Percentiles rank a stretch among this genome's conserved stretches.
Conservation (phyloP, 768 basidiomycete genomes). For the Boletus barrowsii region DNA sequence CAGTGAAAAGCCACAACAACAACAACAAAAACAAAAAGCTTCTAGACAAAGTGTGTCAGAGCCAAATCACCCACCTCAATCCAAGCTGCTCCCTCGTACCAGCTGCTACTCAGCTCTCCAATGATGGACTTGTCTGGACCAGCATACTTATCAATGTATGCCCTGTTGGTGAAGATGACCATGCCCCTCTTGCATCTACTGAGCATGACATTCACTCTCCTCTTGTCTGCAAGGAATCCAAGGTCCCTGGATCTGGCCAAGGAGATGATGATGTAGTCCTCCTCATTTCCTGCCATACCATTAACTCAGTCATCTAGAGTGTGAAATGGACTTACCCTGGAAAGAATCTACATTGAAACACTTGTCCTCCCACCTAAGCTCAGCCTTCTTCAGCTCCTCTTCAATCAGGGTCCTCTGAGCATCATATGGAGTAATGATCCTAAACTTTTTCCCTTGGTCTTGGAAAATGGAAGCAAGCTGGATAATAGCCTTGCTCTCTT, state of each 20-base stretch:
- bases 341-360: slow-evolving; percentile 79
- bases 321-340: slow-evolving; percentile 52
- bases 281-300: slow-evolving; percentile 67
- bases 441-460: slow-evolving; percentile 44
- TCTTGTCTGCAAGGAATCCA: slow-evolving; percentile 64
- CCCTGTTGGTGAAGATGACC: slow-evolving; percentile 64
- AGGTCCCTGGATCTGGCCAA: slow-evolving; percentile 58
- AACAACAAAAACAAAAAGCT: background rate
- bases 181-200: slow-evolving; percentile 76
- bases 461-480: slow-evolving; percentile 58
- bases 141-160: slow-evolving; percentile 58
- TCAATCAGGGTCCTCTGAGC: slow-evolving; percentile 64
- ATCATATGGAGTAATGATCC: slow-evolving; percentile 82
- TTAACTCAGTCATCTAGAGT: background rate
- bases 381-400: slow-evolving; percentile 44
- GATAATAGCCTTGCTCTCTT: slow-evolving; percentile 56
- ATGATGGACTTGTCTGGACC: slow-evolving; percentile 45
- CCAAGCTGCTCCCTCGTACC: slow-evolving; percentile 36
- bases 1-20: background rate
- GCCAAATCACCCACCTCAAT: slow-evolving; percentile 32
- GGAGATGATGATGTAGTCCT: slow-evolving; percentile 72
- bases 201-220: slow-evolving; percentile 86
- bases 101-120: slow-evolving; percentile 34
- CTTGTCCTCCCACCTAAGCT: slow-evolving; percentile 61
- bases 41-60: slow-evolving; percentile 16